These are phyloP conservation scores for Sporothrix brasiliensis DNA, from an alignment of 2,329 filamentous ascomycete species.

Conservation along the genomic window DNA sequence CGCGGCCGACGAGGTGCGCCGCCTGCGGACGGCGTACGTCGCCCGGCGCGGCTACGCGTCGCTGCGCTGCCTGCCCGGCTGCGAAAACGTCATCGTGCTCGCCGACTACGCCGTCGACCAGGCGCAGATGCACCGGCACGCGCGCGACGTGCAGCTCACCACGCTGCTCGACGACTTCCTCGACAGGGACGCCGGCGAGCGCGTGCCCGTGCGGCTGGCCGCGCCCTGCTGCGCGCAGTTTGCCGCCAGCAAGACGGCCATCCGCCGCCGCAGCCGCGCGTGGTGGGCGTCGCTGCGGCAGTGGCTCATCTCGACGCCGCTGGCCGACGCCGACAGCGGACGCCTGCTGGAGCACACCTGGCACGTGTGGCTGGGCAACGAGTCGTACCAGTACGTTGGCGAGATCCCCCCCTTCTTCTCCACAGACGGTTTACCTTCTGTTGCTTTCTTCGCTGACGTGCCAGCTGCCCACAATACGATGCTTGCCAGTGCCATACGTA, in stretches of 20 bases:
- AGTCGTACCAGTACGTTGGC: conserved; percentile 34
- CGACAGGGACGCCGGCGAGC: conserved; percentile 34
- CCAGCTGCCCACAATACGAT: conserved; percentile 36
- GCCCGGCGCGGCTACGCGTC: conserved; percentile 61
- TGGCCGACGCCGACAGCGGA: conserved; percentile 50
- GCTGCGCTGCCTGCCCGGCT: conserved; percentile 53
- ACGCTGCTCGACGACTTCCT: conserved; percentile 37
- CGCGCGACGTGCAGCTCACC: conserved; percentile 36
- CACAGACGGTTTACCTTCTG: not conserved
- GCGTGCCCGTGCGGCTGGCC: conserved; percentile 45
- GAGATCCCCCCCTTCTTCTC: not conserved
- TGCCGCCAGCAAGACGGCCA: conserved; percentile 51
- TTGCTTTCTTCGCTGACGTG: not conserved
- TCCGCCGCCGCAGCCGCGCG: conserved; percentile 46
- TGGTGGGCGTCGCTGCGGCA: conserved; percentile 52
- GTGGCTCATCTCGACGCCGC: conserved; percentile 52
- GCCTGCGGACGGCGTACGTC: conserved; percentile 56
- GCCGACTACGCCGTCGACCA: conserved; percentile 29
- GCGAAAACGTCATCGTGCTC: conserved; percentile 40
- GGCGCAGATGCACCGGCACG: conserved; percentile 19
- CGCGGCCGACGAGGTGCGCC: conserved; percentile 52
- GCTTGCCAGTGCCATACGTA: conserved; percentile 37
- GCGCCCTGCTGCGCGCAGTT: conserved; percentile 59
- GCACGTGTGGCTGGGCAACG: conserved; percentile 49
- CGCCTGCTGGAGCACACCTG: conserved; percentile 57